A percentile compares a stretch with the other conserved stretches of the same genome.
phyloP scores from a whole-genome alignment of 345 rosid genomes.

The Pseudoturritis turrita region DNA sequence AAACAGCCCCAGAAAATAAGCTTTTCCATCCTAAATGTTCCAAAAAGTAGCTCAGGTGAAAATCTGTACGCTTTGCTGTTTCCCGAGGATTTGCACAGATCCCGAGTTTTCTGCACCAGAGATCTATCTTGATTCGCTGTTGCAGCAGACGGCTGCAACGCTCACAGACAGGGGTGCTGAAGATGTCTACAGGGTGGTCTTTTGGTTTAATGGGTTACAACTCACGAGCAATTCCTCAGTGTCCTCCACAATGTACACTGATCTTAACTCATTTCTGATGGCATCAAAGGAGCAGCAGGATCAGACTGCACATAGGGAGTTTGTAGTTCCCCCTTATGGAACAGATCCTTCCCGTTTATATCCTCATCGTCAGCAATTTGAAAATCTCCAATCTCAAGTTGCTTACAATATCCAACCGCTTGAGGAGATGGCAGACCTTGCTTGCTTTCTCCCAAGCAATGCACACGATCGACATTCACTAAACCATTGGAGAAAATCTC shows the following conservation, averaged over 20 bases:
- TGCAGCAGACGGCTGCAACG: slow-evolving; percentile 27
- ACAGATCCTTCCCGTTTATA: slow-evolving; percentile 21
- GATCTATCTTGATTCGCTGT: slow-evolving; percentile 15
- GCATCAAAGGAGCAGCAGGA: slow-evolving; percentile 9
- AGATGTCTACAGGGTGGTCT: slow-evolving; percentile 14
- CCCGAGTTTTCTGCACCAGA: slow-evolving; percentile 33
- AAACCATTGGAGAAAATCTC: slow-evolving; percentile 17
- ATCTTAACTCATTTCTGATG: slow-evolving; percentile 29
- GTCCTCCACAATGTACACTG: slow-evolving; percentile 23
- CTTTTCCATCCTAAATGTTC: not conserved
- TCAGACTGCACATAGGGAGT: slow-evolving; percentile 2
- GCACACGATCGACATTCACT: not conserved
- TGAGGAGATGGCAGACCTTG: not conserved
- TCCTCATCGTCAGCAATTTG: slow-evolving; percentile 23
- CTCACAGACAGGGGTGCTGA: slow-evolving; percentile 22
- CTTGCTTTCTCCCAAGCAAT: slow-evolving; percentile 24
- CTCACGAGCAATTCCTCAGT: slow-evolving; percentile 21
- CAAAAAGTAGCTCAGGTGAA: slow-evolving; percentile 21
- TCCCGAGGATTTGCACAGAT: slow-evolving; percentile 31
- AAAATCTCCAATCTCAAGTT: slow-evolving; percentile 16
- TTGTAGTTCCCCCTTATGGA: slow-evolving; percentile 14
- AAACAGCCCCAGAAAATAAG: not conserved
- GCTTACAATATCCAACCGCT: slow-evolving; percentile 7
- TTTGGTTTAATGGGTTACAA: slow-evolving; percentile 17
- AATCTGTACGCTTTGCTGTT: slow-evolving; percentile 25